Evolutionary conservation across 169 alveolate species (phyloP).

Genomic region (Eimeria necatrix): DNA sequence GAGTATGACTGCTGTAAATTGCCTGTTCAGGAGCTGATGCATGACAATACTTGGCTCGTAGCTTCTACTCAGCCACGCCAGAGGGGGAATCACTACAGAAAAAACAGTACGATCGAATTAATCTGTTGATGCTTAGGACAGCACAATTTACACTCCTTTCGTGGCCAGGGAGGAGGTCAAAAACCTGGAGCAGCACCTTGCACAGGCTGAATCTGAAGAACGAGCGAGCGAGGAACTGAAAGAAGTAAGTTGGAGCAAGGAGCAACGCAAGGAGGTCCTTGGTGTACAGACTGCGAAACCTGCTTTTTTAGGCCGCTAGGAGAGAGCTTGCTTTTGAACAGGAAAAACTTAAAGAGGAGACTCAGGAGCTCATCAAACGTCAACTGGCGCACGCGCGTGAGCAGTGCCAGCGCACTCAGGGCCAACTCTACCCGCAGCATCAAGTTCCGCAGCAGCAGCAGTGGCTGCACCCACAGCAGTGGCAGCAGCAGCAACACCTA

Average conservation of each 20-base stretch:
- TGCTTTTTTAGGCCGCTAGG: not conserved
- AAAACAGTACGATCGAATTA: not conserved
- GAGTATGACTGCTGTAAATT: not conserved
- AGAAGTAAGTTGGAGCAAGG: not conserved
- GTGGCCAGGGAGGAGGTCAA: not conserved
- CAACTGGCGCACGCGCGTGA: not conserved
- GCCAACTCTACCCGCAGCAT: not conserved
- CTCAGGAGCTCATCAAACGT: not conserved
- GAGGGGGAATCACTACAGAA: not conserved
- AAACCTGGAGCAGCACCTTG: conserved; percentile 10
- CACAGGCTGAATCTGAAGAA: not conserved
- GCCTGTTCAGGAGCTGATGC: not conserved
- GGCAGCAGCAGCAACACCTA: not conserved
- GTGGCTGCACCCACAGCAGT: not conserved
- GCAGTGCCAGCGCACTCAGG: not conserved
- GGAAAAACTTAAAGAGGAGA: not conserved
- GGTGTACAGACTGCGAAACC: too few relatives aligned
- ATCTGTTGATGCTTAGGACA: not conserved
- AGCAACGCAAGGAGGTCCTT: not conserved
- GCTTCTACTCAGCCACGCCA: conserved; percentile 9
- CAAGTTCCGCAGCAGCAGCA: conserved; percentile 24
- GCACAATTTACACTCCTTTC: not conserved
- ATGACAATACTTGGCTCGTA: not conserved
- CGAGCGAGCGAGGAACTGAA: not conserved
- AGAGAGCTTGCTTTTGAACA: not conserved